These are phyloP conservation scores for Clohesyomyces aquaticus DNA, from an alignment of 495 filamentous ascomycete species.

Conservation along the genomic window DNA sequence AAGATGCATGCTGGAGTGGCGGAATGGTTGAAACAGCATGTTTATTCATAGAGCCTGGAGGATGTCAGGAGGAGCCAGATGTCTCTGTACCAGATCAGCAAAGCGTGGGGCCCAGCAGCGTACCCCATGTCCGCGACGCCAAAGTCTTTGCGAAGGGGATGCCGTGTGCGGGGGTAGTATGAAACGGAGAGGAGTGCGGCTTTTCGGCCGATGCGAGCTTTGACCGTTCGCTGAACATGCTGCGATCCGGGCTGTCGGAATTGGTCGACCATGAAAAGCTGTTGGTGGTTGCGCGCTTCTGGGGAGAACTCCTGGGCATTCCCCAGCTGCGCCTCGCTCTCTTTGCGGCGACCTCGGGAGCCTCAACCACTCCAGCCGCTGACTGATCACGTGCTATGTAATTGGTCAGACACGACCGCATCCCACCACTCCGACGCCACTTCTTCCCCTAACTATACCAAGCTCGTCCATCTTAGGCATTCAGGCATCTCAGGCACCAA, in stretches of 20 bases:
- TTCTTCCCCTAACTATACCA: not conserved
- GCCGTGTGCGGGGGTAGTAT: not conserved
- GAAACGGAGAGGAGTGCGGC: not conserved
- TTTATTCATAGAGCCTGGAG: constrained; percentile 5
- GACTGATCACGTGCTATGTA: not conserved
- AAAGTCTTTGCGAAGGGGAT: not conserved
- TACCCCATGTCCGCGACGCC: not conserved
- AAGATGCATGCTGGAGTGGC: constrained; percentile 8
- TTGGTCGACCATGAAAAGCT: constrained; percentile 1
- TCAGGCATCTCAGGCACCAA: not conserved
- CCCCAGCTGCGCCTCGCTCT: not conserved
- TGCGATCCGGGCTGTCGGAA: not conserved
- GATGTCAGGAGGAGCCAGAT: not conserved
- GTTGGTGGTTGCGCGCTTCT: not conserved
- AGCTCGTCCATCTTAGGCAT: not conserved
- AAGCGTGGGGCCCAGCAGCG: not conserved
- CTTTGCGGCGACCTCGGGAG: not conserved
- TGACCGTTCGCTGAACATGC: not conserved
- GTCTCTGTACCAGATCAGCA: not conserved
- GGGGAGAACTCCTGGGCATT: not conserved
- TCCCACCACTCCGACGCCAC: not conserved
- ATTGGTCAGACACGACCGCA: not conserved
- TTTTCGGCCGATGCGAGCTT: not conserved
- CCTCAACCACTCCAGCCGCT: not conserved
- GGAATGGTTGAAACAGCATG: constrained; percentile 8